A percentile compares a stretch with the other conserved stretches of the same genome.
Evolutionary conservation across 2,329 filamentous ascomycete genomes (phyloP).

Genomic region (Domatiomyces catenatus): DNA sequence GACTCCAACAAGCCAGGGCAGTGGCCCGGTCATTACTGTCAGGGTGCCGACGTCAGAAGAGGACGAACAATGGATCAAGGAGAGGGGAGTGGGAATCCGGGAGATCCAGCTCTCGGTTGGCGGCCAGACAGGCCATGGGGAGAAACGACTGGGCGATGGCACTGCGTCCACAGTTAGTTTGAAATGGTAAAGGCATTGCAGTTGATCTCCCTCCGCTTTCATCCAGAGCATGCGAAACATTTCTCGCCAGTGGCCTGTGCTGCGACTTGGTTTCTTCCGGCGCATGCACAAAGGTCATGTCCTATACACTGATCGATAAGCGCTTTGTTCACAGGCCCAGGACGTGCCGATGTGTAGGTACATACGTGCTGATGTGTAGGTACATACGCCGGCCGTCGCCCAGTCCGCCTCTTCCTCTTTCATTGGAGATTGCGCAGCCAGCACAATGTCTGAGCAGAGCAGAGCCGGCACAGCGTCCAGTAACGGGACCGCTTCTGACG

Average conservation of each 20-base stretch:
- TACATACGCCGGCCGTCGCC: neutral
- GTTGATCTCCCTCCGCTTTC: neutral
- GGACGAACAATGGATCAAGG: conserved; percentile 10
- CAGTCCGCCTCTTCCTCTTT: too few species aligned
- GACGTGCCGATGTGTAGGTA: too few species aligned
- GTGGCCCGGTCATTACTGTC: conserved; percentile 8
- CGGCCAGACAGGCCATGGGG: conserved; percentile 6
- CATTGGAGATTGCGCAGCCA: too few species aligned
- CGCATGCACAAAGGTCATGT: neutral
- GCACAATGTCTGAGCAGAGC: neutral
- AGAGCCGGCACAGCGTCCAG: neutral
- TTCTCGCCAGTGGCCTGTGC: neutral
- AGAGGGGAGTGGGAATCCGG: conserved; percentile 11
- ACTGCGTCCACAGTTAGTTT: conserved; percentile 4
- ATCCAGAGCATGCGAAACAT: neutral
- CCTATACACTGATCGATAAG: neutral
- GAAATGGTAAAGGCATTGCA: neutral
- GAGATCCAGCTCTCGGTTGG: conserved; percentile 7
- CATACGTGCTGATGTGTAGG: neutral
- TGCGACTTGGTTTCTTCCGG: neutral
- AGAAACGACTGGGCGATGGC: conserved; percentile 9
- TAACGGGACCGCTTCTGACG: neutral
- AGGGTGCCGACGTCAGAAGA: conserved; percentile 5
- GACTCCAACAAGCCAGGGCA: conserved; percentile 3
- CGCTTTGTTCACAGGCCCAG: neutral